Percentiles rank a stretch among this genome's conserved stretches.
These are phyloP conservation scores for Caryopteris hybrid DNA, from an alignment of 305 asterid genomes.

Conservation along the genomic window DNA sequence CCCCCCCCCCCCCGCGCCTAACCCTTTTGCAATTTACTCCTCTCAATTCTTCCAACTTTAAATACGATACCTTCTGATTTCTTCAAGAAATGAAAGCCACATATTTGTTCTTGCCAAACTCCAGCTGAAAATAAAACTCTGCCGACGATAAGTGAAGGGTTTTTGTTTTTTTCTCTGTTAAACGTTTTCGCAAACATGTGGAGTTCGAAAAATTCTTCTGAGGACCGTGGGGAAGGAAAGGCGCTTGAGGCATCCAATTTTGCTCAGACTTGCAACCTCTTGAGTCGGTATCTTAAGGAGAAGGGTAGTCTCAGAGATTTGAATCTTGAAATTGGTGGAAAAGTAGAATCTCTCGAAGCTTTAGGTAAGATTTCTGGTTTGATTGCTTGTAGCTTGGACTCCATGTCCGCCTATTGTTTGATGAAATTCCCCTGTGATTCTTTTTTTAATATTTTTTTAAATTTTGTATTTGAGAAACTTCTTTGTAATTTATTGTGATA, in stretches of 20 bases:
- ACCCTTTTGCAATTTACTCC: conserved; percentile 3
- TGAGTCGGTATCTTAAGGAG: conserved; percentile 59
- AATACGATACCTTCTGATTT: not conserved
- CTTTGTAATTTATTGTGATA: no score
- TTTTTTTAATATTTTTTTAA: no score
- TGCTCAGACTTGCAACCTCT: conserved; percentile 57
- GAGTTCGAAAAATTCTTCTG: conserved; percentile 20
- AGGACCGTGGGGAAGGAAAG: conserved; percentile 21
- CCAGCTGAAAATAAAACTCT: not conserved
- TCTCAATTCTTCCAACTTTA: not conserved
- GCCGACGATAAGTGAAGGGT: not conserved
- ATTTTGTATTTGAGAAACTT: no score
- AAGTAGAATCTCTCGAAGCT: conserved; percentile 35
- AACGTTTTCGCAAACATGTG: conserved; percentile 35
- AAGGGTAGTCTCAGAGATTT: conserved; percentile 53
- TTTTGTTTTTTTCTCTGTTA: not conserved
- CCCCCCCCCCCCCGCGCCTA: not conserved
- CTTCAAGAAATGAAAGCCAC: not conserved
- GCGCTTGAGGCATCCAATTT: conserved; percentile 46
- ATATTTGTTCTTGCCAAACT: not conserved
- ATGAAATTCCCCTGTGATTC: not conserved
- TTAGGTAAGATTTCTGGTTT: conserved; percentile 26
- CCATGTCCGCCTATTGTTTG: not conserved
- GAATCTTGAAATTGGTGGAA: conserved; percentile 51
- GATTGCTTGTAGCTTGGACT: not conserved